A percentile compares a stretch with the other conserved stretches of the same genome.
Conservation (phyloP, 2,329 filamentous ascomycete genomes). For the Colletotrichum magnum region DNA sequence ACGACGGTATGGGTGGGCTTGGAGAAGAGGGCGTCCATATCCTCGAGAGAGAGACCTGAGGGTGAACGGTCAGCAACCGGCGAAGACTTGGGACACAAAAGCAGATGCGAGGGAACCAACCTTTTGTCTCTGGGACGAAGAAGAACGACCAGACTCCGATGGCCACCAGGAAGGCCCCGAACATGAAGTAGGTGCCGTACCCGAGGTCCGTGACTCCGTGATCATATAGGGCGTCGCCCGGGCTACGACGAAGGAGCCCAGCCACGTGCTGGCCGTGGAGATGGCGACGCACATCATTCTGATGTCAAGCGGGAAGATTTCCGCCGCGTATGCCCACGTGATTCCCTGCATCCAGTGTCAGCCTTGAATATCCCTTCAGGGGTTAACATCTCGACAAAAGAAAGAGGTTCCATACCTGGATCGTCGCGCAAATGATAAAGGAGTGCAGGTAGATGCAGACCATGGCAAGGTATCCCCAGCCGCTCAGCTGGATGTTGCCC, state of each 20-base stretch:
- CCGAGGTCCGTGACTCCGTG: conserved; percentile 53
- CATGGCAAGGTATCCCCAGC: conserved; percentile 59
- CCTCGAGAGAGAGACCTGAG: conserved; percentile 59
- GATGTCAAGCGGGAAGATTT: conserved; percentile 60
- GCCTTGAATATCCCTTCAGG: too few relatives aligned
- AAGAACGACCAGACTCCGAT: conserved; percentile 63
- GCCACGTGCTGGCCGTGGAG: conserved; percentile 52
- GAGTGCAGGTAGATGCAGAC: conserved; percentile 56
- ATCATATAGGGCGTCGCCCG: conserved; percentile 58
- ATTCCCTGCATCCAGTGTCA: conserved; percentile 48
- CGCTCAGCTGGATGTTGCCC: conserved; percentile 58
- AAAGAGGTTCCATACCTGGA: conserved; percentile 48
- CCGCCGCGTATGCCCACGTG: conserved; percentile 60
- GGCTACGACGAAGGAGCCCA: conserved; percentile 57
- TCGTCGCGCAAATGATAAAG: conserved; percentile 54
- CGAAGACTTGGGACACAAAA: background rate
- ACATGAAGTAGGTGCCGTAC: conserved; percentile 68
- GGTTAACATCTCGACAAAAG: too few relatives aligned
- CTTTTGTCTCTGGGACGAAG: conserved; percentile 67
- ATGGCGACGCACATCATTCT: conserved; percentile 53
- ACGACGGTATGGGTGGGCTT: conserved; percentile 48
- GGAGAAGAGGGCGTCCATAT: conserved; percentile 56
- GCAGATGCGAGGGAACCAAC: conserved; percentile 36
- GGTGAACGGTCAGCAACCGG: background rate
- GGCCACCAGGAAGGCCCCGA: conserved; percentile 60